A percentile compares a stretch with the other conserved stretches of the same genome.
Conservation (phyloP, 768 basidiomycete species). For the Tylopilus sp. region DNA sequence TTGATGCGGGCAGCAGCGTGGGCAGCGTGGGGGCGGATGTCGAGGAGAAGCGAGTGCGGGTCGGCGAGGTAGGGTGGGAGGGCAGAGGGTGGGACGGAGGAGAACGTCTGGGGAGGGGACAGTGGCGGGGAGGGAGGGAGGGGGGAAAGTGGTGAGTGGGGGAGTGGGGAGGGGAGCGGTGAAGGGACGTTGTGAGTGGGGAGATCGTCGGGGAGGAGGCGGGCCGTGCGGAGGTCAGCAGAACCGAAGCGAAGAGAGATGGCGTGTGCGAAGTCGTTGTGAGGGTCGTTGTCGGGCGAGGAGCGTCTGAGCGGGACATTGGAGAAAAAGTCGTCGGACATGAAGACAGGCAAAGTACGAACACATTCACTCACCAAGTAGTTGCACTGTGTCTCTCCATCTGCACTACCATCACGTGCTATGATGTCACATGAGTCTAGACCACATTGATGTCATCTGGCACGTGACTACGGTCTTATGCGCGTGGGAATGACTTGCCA, state of each 20-base stretch:
- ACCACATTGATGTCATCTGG: constrained; percentile 21
- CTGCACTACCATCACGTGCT: constrained; percentile 22
- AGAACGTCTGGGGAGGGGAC: constrained; percentile 14
- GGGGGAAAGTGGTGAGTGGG: background rate
- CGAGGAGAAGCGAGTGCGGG: constrained; percentile 62
- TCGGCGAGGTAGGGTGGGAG: constrained; percentile 34
- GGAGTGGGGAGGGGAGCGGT: constrained; percentile 2
- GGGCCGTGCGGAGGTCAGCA: constrained; percentile 37
- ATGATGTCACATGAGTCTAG: constrained; percentile 32
- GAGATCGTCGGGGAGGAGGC: constrained; percentile 28
- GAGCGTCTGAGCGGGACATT: constrained; percentile 25
- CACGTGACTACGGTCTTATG: constrained; percentile 16
- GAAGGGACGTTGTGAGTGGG: constrained; percentile 16
- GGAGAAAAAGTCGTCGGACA: constrained; percentile 42
- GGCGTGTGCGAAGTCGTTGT: constrained; percentile 52
- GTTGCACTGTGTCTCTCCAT: background rate
- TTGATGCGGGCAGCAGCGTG: constrained; percentile 64
- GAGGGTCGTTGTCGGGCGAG: constrained; percentile 19
- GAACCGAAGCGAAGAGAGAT: constrained; percentile 45
- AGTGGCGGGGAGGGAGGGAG: background rate
- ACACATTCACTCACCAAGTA: background rate
- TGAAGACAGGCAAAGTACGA: background rate
- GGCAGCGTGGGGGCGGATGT: constrained; percentile 82
- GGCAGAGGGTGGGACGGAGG: constrained; percentile 26
- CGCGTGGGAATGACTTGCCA: constrained; percentile 9